phyloP scores from a whole-genome alignment of 805 yeast genomes.

The Myxozyma neotropica region DNA sequence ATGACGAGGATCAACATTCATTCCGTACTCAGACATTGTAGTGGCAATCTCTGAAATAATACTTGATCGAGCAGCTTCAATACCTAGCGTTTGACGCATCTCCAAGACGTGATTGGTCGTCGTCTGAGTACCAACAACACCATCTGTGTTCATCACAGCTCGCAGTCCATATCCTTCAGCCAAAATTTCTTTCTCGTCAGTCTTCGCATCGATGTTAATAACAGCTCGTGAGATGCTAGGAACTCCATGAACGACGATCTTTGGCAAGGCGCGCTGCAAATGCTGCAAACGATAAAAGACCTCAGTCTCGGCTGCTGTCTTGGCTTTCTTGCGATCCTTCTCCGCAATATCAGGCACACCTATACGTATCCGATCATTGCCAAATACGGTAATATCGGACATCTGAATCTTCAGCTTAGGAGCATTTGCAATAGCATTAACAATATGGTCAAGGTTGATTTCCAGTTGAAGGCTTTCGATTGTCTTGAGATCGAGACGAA shows the following conservation, averaged over 20 bases:
- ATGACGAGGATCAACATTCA: constrained; percentile 99
- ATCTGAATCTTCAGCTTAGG: constrained; percentile 84
- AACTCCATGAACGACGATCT: constrained; percentile 89
- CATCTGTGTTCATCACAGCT: constrained; percentile 96
- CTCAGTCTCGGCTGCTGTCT: constrained; percentile 44
- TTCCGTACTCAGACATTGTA: constrained; percentile 98
- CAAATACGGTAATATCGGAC: constrained; percentile 68
- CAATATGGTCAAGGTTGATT: constrained; percentile 81
- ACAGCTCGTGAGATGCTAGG: constrained; percentile 94
- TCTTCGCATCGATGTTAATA: constrained; percentile 85
- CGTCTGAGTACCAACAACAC: constrained; percentile 86
- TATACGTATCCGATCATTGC: constrained; percentile 57
- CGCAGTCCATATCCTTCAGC: constrained; percentile 98
- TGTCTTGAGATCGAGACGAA: constrained; percentile 78
- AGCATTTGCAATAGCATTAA: constrained; percentile 75
- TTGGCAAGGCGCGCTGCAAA: constrained; percentile 79
- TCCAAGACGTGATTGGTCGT: constrained; percentile 91
- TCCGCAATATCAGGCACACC: constrained; percentile 31
- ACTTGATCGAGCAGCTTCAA: constrained; percentile 94
- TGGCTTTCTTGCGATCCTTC: constrained; percentile 37
- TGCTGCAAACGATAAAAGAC: constrained; percentile 88
- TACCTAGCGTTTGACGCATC: constrained; percentile 86
- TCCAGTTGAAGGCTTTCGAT: constrained; percentile 90
- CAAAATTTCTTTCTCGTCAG: constrained; percentile 78
- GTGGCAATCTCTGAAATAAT: constrained; percentile 93